phyloP scores from a whole-genome alignment of 257 asterid species.

The Rubia yunnanensis region DNA sequence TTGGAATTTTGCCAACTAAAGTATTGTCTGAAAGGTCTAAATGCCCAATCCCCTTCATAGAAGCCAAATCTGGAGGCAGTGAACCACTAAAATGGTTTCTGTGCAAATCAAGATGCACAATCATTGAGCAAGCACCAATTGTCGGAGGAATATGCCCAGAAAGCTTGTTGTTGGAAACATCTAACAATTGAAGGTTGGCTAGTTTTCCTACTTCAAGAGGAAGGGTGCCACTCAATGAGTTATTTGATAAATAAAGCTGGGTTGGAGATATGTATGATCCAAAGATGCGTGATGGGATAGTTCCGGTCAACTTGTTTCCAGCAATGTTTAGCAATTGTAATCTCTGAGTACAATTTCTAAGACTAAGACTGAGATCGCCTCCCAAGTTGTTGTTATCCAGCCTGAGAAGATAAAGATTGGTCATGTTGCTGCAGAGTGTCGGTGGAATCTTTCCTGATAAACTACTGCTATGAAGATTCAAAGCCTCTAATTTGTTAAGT shows the following conservation, averaged over 20 bases:
- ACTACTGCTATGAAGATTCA: not conserved
- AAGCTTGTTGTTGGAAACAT: not conserved
- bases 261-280: conserved; percentile 7
- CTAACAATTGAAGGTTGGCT: not conserved
- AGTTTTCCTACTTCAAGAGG: not conserved
- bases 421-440: conserved; percentile 6
- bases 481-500: not conserved
- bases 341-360: not conserved
- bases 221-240: conserved; percentile 9
- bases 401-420: conserved; percentile 3
- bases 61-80: not conserved
- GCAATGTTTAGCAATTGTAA: conserved; percentile 12
- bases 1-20: not conserved
- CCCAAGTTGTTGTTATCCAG: conserved; percentile 8
- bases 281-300: conserved; percentile 6
- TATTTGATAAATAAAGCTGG: conserved; percentile 14
- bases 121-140: conserved; percentile 5
- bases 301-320: conserved; percentile 19
- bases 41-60: not conserved
- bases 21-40: not conserved
- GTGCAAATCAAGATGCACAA: not conserved
- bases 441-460: not conserved
- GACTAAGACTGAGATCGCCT: conserved; percentile 17
- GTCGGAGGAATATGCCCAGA: conserved; percentile 11
- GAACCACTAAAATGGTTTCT: not conserved